Evolutionary conservation across 306 rosid genomes (phyloP), one percentile per base, ranked within the genome.

Genomic region (Rosa chinensis): DNA sequence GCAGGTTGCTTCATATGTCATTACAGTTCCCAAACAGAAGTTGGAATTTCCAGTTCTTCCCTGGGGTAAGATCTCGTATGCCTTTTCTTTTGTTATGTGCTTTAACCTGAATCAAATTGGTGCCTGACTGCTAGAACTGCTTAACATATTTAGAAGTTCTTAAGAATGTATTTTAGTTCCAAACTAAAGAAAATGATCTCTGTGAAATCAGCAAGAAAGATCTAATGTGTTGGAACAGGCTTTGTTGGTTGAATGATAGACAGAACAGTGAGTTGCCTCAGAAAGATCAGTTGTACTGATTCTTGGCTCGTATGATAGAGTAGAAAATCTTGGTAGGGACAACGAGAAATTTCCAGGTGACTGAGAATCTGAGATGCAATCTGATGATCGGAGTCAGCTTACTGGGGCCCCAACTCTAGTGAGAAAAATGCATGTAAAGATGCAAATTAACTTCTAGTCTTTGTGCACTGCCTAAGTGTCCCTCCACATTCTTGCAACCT

Each of bases 41-140:
- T 83, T 81, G 87, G 99, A 94, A 76, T 94, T 94, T 78, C 97
- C 99, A 0, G 76, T 92, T 84, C 88, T 94, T 87, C 83, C 90
- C 73, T 94, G 99, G 99, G 97, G 97, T 94, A 86, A 87, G 89
- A 72, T 74, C 80, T 85, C 35, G 48, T 21, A 42, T 83, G 58
- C 21, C 20, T 45, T 68, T 45, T 68, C 8, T 12, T 58, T 44
- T 6, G 11, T 70, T 6, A 37, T n/a, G 47, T 20, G 20, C 17
- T 70, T 70, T 81, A 69, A 56, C 45, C 28, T 59, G 66, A n/a
- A 61, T 35, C 37, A 63, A 59, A 25, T 25, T 43, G 11, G 56
- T 10, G 35, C 66, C 6, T 56, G 13, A 55, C 1, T 52, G 32
- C 64, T 52, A 52, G 47, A 53, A 73, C 6, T 10, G 48, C 11